Base-by-base conservation (phyloP, 2,329 filamentous ascomycete genomes). In the Lasiodiplodia sp. region DNA sequence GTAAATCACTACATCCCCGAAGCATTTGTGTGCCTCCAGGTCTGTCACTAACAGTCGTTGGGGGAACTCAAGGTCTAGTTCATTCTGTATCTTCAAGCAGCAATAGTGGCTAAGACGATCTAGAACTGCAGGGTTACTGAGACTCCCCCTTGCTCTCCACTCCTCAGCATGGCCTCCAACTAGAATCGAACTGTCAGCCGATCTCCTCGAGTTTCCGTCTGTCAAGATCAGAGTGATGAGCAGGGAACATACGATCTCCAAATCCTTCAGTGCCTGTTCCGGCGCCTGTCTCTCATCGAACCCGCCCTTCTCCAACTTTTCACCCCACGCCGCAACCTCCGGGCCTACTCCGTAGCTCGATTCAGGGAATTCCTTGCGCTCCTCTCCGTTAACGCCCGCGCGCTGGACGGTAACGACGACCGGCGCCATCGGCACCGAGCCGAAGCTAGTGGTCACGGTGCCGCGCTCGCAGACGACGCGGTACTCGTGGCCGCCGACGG, bases 301-400 rank as follows among this genome's bases (percentile, higher is more conserved):
- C 87, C 87, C 12, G 78, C 77, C 2, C 77, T 72, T 44, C 83
- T 81, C 77, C 37, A 67, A 7, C 53, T 51, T 60, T 53, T 86
- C 82, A 0, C 84, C 88, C 87, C 88, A 91, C 5, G 86, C 88
- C 70, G 82, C 82, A 10, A 91, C 83, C 78, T 91, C 89, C 65
- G 86, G 84, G 69, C 81, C 82, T 4, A 91, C 88, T 10, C 86
- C 87, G 40, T 76, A 82, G 14, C 81, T 83, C 71, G 85, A 82
- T 65, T 84, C 80, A 2, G 75, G 73, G 72, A 87, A 87, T 23
- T 82, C 80, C 68, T 52, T 52, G 28, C 31, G 52, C 44, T 64
- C 60, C 21, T 52, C 60, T 7, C 79, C 78, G 55, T 72, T 81
- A 68, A 73, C 76, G 21, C 71, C 72, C 68, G 75, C 6, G 80